Evolutionary conservation across 768 basidiomycete genomes (phyloP), one percentile per base, ranked within the genome.

Genomic region (Boletus subparvulus): DNA sequence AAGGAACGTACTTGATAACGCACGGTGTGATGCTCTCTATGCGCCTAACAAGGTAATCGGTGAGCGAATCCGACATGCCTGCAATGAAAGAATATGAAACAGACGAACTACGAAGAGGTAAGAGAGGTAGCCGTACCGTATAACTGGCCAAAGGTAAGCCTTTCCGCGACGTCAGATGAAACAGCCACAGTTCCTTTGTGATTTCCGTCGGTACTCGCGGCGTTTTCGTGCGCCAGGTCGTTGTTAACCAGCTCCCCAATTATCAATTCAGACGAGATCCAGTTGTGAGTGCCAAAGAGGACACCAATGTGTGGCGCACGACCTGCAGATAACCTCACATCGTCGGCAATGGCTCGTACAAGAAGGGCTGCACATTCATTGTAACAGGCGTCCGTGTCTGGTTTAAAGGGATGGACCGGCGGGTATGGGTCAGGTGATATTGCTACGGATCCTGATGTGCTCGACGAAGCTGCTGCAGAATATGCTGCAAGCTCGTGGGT

Each of bases 1-100:
- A 92, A 0, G 90, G 92, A 14, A 92, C 77, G 61, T 90, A 87
- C 81, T 96, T 96, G 73, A 93, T 79, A 0, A 91, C 84, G 52
- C 91, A 81, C 0, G 94, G 92, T n/a, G 78, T 74, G 17, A 78
- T 59, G 40, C 72, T 69, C 50, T 68, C 74, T 21, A 84, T 85
- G 35, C 77, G 79, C 2, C 74, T 70, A 3, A 85, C 86, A 19
- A 95, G 74, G 61, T 83, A 79, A 57, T 91, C 79, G 3, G 90
- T 90, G 50, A 97, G 73, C 43, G 85, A 83, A 63, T 94, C 92
- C 41, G 84, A 83, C 92, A 97, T 95, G 6, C 93, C 92, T 93
- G 50, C 32, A 54, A 24, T 21, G 30, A 47, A 56, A 40, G 24
- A 6, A 49, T 32, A 44, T 63, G 24, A 35, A 50, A 51, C 5